Percentiles rank a stretch among this genome's conserved stretches.
Conservation (phyloP, 768 basidiomycete genomes). For the Roridomyces roridus region DNA sequence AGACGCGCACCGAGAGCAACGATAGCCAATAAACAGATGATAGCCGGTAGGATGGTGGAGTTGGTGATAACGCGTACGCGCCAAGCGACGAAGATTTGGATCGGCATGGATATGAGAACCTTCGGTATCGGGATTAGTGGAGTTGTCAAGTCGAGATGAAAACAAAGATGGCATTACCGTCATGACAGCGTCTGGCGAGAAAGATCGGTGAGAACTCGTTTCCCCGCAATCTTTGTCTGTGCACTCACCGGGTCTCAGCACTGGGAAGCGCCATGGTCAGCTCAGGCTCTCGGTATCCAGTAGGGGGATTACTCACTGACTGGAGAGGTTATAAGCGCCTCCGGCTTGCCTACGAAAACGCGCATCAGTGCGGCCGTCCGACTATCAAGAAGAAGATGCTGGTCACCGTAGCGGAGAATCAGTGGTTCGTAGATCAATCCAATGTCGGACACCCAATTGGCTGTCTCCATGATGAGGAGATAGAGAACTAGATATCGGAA, state of each 20-base stretch:
- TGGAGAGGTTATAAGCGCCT: constrained; percentile 9
- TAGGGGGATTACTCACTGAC: neutral
- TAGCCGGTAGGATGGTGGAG: constrained; percentile 1
- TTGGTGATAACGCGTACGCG: constrained; percentile 17
- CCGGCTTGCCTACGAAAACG: neutral
- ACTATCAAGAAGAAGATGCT: neutral
- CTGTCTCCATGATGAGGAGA: constrained; percentile 20
- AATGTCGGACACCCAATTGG: constrained; percentile 18
- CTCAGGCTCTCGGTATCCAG: too few species aligned
- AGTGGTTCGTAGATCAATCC: constrained; percentile 26
- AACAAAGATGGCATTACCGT: constrained; percentile 8
- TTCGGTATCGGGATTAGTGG: neutral
- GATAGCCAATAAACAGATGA: neutral
- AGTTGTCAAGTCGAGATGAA: neutral
- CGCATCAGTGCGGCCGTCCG: neutral
- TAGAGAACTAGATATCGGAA: constrained; percentile 21
- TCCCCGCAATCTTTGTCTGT: neutral
- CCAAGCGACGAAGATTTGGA: constrained; percentile 27
- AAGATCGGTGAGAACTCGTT: neutral
- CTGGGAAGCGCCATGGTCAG: neutral
- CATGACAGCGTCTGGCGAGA: constrained; percentile 4
- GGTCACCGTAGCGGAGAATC: constrained; percentile 18
- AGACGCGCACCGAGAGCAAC: constrained; percentile 1
- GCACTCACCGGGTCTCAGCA: constrained; percentile 1
- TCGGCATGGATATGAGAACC: constrained; percentile 23